phyloP scores from a whole-genome alignment of 2,329 filamentous ascomycete species.

The Aspergillus flavus region DNA sequence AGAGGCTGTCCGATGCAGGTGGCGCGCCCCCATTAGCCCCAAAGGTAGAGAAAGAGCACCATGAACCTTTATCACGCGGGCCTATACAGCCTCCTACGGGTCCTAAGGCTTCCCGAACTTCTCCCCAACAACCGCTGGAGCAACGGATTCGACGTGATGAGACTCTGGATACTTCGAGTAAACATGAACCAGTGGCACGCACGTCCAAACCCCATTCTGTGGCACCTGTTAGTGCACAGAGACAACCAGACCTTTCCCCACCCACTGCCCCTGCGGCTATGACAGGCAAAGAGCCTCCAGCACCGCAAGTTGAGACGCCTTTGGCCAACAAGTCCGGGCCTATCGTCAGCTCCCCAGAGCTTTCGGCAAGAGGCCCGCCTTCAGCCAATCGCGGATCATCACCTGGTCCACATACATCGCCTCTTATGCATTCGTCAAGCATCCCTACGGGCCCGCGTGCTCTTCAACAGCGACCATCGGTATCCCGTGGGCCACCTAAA shows the following conservation, averaged over 20 bases:
- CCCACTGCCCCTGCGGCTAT: conserved; percentile 42
- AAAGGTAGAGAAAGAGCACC: conserved; percentile 28
- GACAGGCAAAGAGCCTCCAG: conserved; percentile 27
- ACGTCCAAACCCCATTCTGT: conserved; percentile 22
- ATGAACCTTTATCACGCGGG: conserved; percentile 22
- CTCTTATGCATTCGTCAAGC: conserved; percentile 36
- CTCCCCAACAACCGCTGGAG: conserved; percentile 28
- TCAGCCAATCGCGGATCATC: conserved; percentile 32
- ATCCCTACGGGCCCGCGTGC: conserved; percentile 48
- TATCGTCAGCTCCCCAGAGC: conserved; percentile 28
- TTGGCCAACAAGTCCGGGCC: conserved; percentile 22
- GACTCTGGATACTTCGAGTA: conserved; percentile 25
- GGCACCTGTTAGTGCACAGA: conserved; percentile 20
- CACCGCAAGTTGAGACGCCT: conserved; percentile 23
- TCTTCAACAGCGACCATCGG: conserved; percentile 36
- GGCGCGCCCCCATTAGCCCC: conserved; percentile 7
- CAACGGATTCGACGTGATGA: conserved; percentile 29
- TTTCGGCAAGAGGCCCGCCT: conserved; percentile 24
- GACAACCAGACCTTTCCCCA: conserved; percentile 35
- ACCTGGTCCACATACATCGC: conserved; percentile 39
- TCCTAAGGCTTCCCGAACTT: conserved; percentile 45
- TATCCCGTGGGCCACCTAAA: conserved; percentile 37
- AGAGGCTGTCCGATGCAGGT: conserved; percentile 20
- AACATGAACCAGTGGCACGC: conserved; percentile 31
- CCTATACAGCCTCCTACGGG: conserved; percentile 45